Evolutionary conservation across 805 yeast genomes (phyloP), one percentile per base, ranked within the genome.

Genomic region (Priceomyces medius): DNA sequence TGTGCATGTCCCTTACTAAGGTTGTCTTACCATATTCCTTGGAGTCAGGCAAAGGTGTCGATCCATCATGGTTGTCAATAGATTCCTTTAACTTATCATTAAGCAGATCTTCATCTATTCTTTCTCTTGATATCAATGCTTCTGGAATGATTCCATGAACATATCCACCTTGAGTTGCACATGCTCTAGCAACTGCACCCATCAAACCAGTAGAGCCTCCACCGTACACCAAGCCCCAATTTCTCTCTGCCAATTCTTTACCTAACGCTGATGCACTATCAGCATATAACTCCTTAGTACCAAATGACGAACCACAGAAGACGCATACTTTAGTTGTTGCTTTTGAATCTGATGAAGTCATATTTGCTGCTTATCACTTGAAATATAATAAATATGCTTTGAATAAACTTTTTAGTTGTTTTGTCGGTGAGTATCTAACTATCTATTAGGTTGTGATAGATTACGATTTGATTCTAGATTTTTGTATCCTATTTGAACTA

Each of bases 61-160:
- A 61, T 5, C 89, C 89, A 45, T 73, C 72, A 58, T 83, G 88
- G 54, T 79, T 74, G 37, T 80, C 81, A 28, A 80, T 81, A 18
- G 75, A 68, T 37, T 71, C 58, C 55, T 74, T 70, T 37, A 81
- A 59, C 46, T 71, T 68, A 12, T 68, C 66, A 55, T 81, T 80
- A 45, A 76, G 63, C 31, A 59, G 65, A 12, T 58, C 63, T 20
- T 66, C 69, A 16, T 66, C 66, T n/a, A 66, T 65, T 49, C 91
- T 73, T 59, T 88, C 95, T 48, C 83, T 77, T 6, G 81, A 67
- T 43, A 88, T 85, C 49, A 88, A 69, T 0, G 95, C 95, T 50
- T 77, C 78, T n/a, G 96, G 96, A 43, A 88, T 88, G 51, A 88
- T 76, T 4, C 96, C 96, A 51, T 85, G 88, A 27, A 87, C 96